Conservation (phyloP, 768 basidiomycete species). For the Lactarius pseudohatsudake region DNA sequence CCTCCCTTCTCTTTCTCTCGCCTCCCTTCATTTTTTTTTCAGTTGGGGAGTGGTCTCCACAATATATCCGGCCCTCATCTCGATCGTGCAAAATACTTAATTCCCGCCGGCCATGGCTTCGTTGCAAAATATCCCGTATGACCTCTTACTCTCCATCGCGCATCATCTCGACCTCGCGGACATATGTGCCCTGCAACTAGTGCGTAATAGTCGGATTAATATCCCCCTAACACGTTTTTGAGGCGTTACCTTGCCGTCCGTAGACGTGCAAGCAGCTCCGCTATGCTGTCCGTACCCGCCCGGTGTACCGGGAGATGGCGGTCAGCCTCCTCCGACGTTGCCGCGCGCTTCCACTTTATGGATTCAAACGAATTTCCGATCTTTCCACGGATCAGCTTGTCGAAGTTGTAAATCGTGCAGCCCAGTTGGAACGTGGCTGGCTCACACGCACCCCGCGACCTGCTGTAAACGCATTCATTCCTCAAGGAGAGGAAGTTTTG, state of each 20-base stretch:
- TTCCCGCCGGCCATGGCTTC: slow-evolving; percentile 25
- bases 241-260: slow-evolving; percentile 7
- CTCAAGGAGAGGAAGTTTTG: slow-evolving; percentile 7
- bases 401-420: slow-evolving; percentile 61
- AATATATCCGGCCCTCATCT: not conserved
- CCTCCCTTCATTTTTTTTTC: not conserved
- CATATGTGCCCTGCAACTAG: slow-evolving; percentile 59
- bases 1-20: slow-evolving; percentile 6
- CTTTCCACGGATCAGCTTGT: slow-evolving; percentile 62
- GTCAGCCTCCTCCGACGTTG: slow-evolving; percentile 61
- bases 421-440: slow-evolving; percentile 63
- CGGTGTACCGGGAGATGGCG: slow-evolving; percentile 67
- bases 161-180: slow-evolving; percentile 60
- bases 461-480: slow-evolving; percentile 35
- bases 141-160: slow-evolving; percentile 67
- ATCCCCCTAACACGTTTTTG: not conserved
- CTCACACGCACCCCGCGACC: slow-evolving; percentile 56
- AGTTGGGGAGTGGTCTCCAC: not conserved
- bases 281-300: slow-evolving; percentile 60
- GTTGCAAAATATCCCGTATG: slow-evolving; percentile 59
- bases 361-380: slow-evolving; percentile 67
- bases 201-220: slow-evolving; percentile 40
- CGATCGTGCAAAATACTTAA: not conserved
- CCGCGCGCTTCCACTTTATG: slow-evolving; percentile 65
- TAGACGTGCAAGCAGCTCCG: slow-evolving; percentile 65